Evolutionary conservation across 257 asterid genomes (phyloP), one percentile per base, ranked within the genome.

Genomic region (Echites panduratus): DNA sequence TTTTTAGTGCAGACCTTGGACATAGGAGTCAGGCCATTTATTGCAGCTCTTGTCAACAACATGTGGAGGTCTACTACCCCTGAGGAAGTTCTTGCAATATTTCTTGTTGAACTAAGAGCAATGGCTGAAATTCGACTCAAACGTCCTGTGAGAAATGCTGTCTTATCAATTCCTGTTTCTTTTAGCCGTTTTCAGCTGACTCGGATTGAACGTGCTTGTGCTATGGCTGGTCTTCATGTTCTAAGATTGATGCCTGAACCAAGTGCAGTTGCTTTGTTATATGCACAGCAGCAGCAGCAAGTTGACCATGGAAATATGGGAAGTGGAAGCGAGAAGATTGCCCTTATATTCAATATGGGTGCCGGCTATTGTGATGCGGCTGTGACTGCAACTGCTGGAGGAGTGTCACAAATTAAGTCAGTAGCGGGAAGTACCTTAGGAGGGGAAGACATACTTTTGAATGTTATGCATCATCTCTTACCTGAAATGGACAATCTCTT

Each of bases 331-430:
- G 96, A 92, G 66, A 93, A 87, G 73, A 83, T 82, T 48, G 97
- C 87, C 1, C 82, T 93, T 35, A 91, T 93, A 70, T 88, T 93
- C 69, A 93, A 89, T 61, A 89, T 93, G 90, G 98, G 98, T 20
- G 98, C 96, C 0, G 98, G 98, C n/a, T 93, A 84, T 74, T 89
- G 96, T 75, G 98, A 93, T 22, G 86, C 84, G 7, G 96, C 98
- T 5, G 77, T 92, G 63, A 79, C 94, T 20, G 93, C 96, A 59
- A 92, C 98, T 1, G 96, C 89, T 0, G 96, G 94, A 9, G 98
- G 96, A 16, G 95, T 93, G 71, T 88, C 97, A 0, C 92, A 90
- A 81, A 88, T 93, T 77, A 89, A 86, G 73, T 84, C 96, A 9
- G 77, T 93, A 72, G 87, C 86, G 0, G 98, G 98, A 57, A 56